Evolutionary conservation across 805 yeast genomes (phyloP), one percentile per base, ranked within the genome.

Genomic region (Tetrapisispora phaffii): DNA sequence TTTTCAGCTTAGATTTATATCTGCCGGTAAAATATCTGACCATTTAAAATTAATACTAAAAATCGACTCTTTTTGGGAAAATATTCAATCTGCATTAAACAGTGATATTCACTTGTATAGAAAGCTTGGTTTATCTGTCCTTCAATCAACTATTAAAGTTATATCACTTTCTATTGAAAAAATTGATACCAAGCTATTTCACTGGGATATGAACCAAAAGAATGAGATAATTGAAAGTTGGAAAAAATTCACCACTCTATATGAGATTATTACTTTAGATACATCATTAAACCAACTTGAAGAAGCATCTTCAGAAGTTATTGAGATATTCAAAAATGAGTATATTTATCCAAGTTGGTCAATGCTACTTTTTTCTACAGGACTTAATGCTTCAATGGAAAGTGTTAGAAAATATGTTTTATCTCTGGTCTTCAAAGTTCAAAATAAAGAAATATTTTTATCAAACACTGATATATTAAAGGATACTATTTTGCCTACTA

Each of bases 271-370:
- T 23, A 93, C 87, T 1, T 73, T 88, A 34, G 96, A 88, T 59
- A 79, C 96, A 0, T 84, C 96, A 0, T 65, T 85, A 54, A 88
- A 89, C 54, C 96, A 89, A 62, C 79, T 89, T 0, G 80, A 80
- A 52, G 95, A 86, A 12, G 90, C 93, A 0, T 63, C 74, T 1
- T 65, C 65, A 7, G 95, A 85, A 53, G 75, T 88, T 37, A 58
- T 77, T 1, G 65, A 65, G 1, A 59, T 85, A 13, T 68, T 85
- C 21, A 57, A 70, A 0, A 71, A 75, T 2, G 49, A 60, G 1
- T 75, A 85, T 0, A 73, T 87, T 42, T 79, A 80, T 31, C 71
- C 80, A 1, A 70, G 80, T 0, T 87, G 95, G 89, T 82, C 85
- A 0, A 67, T 84, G 47, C 71, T 82, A 4, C 64, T 88, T n/a